Evolutionary conservation across 495 filamentous ascomycete species (phyloP).

Genomic region (Tuber borchii): DNA sequence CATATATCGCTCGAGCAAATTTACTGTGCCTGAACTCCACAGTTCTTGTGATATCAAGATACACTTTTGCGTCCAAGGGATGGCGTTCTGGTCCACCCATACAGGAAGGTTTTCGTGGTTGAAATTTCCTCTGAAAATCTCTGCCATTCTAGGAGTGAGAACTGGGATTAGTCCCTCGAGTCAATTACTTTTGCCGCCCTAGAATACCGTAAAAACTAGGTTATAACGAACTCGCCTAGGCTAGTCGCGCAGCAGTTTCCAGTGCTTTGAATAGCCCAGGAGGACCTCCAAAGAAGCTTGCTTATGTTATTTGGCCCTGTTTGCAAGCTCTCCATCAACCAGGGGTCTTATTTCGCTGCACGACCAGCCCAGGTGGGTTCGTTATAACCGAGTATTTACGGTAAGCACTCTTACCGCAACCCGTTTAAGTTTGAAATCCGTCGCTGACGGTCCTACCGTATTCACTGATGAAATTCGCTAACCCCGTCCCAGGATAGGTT

Average conservation of each 20-base stretch:
- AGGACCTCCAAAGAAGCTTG: too few species aligned
- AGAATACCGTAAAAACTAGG: not conserved
- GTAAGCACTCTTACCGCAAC: not conserved
- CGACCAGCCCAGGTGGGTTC: too few species aligned
- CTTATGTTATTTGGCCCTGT: too few species aligned
- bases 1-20: not conserved
- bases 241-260: too few species aligned
- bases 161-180: not conserved
- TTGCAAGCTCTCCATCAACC: too few species aligned
- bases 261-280: too few species aligned
- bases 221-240: too few species aligned
- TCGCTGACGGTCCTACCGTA: not conserved
- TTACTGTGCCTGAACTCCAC: not conserved
- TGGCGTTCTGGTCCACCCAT: not conserved
- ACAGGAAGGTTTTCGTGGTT: not conserved
- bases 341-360: too few species aligned
- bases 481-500: too few species aligned
- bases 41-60: slow-evolving; percentile 2
- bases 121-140: not conserved
- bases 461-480: too few species aligned
- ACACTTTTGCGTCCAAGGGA: not conserved
- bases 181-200: not conserved
- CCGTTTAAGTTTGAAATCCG: not conserved
- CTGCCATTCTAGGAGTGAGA: not conserved
- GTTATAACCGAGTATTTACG: too few species aligned